Evolutionary conservation across 495 filamentous ascomycete genomes (phyloP).

Genomic region (Lasiosphaeria hispida): DNA sequence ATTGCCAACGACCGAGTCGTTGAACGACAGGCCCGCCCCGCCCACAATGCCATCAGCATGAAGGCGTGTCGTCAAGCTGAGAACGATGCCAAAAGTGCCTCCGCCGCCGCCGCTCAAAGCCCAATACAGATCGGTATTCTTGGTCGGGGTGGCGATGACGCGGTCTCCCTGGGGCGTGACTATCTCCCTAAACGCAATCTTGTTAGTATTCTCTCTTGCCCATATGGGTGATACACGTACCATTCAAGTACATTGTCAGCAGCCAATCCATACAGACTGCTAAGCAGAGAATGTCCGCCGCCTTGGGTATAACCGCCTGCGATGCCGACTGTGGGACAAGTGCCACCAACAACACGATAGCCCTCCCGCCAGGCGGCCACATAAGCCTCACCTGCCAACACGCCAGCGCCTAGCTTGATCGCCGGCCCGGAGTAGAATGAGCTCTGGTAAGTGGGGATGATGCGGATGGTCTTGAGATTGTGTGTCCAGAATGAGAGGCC

Average conservation of each 20-base stretch:
- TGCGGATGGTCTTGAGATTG: constrained; percentile 48
- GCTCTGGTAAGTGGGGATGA: constrained; percentile 35
- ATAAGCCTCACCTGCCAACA: constrained; percentile 49
- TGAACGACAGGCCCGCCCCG: constrained; percentile 14
- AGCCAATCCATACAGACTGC: constrained; percentile 51
- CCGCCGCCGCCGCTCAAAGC: constrained; percentile 57
- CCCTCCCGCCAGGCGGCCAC: constrained; percentile 39
- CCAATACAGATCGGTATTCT: constrained; percentile 58
- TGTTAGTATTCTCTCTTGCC: too few species aligned
- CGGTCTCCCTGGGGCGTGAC: constrained; percentile 46
- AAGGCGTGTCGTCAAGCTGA: constrained; percentile 43
- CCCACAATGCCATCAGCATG: constrained; percentile 25
- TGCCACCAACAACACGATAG: constrained; percentile 44
- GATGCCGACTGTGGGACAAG: constrained; percentile 48
- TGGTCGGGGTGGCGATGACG: constrained; percentile 41
- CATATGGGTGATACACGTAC: too few species aligned
- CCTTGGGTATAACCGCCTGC: constrained; percentile 54
- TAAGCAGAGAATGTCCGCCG: constrained; percentile 57
- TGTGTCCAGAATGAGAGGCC: constrained; percentile 61
- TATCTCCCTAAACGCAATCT: constrained; percentile 39
- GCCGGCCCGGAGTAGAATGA: constrained; percentile 42
- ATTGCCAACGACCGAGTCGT: constrained; percentile 18
- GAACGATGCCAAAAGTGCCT: constrained; percentile 54
- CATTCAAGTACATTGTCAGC: constrained; percentile 59
- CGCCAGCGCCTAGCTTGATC: constrained; percentile 53